Base-by-base conservation (phyloP, 23 red algal species). In the Chondrus crispus region DNA sequence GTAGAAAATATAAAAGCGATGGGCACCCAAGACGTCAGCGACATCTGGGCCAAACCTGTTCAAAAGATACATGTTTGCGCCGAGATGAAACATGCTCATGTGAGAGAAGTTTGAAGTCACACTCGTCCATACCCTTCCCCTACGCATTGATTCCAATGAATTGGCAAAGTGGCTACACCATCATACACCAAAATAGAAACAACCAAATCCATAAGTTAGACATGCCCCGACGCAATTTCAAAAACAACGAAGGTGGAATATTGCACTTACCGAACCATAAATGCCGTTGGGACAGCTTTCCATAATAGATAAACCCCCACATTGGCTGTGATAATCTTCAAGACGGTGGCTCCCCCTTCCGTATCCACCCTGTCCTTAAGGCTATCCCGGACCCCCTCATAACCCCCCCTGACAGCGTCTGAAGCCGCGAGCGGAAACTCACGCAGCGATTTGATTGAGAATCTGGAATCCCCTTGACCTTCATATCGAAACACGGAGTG, bases 51-150 rank as follows among this genome's bases (percentile, higher is more conserved):
- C 94, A 42, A 87, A 96, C 33, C 82, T 36, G 62, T 84, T 91
- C 42, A 96, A 75, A 2, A 96, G 39, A 29, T 85, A 96, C 94
- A 96, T 96, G 58, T 96, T 96, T 1, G 71, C 64, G 3, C 52
- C 74, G 4, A 96, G 70, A 32, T 96, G 94, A 57, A 96, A 85
- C 3, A 96, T 64, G 16, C 79, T 69, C 76, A 45, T 63, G 48
- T 92, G 83, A 18, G 91, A 94, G 50, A 94, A 94, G 72, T 94
- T 94, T 20, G 81, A 87, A 26, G 91, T 94, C 13, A 87, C 13
- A 37, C 50, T 73, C 51, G 79, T 84, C 89, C 89, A 92, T 5
- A 92, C 74, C n/a, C 89, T 51, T 32, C 68, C 89, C 60, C 53
- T 29, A 18, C 58, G 60, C 57, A 92, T 72, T 9, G 68, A 55